Evolutionary conservation across 2,329 filamentous ascomycete species (phyloP), one percentile per base, ranked within the genome.

Genomic region (Madurella mycetomatis): DNA sequence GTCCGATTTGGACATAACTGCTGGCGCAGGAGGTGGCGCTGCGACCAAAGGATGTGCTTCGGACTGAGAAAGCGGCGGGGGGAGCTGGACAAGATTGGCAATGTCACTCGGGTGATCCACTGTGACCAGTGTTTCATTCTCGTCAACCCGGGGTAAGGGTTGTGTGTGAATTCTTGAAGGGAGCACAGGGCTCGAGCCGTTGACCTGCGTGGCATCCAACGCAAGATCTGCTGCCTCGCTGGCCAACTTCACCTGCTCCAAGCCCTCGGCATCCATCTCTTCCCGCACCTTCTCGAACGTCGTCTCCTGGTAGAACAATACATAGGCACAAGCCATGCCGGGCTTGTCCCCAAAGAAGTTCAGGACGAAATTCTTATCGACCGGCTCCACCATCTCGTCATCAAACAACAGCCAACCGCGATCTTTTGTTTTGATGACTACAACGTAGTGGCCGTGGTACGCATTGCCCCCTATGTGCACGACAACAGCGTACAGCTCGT

Each of bases 301-400:
- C 2, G 83, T 97, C 71, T 99, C 92, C 69, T 96, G 94, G 72
- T 99, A 99, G 70, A 99, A 99, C 9, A 99, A 76, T 15, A 99
- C 92, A 66, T 99, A 99, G 31, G 94, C 94, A 64, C 92, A 96
- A 9, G 94, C 94, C 70, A 95, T 83, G 2, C 90, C 91, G 0
- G 87, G 86, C 66, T 88, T 90, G 68, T 96, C 94, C 15, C 94
- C 94, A 65, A 99, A 99, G 73, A 99, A 99, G 69, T 96, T 96
- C 61, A 87, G 84, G 39, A 99, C 94, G 66, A 95, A 99, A 67
- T 88, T 86, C 71, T 96, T 96, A 70, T 96, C 91, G 5, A 99
- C 94, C 0, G 94, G 94, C 69, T 99, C 94, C 4, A 99, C 94
- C 84, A 97, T 91, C 73, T 99, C 94, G 65, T 99, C 94, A 64